phyloP scores from a whole-genome alignment of 805 yeast species.

The Starmera pachycereana region DNA sequence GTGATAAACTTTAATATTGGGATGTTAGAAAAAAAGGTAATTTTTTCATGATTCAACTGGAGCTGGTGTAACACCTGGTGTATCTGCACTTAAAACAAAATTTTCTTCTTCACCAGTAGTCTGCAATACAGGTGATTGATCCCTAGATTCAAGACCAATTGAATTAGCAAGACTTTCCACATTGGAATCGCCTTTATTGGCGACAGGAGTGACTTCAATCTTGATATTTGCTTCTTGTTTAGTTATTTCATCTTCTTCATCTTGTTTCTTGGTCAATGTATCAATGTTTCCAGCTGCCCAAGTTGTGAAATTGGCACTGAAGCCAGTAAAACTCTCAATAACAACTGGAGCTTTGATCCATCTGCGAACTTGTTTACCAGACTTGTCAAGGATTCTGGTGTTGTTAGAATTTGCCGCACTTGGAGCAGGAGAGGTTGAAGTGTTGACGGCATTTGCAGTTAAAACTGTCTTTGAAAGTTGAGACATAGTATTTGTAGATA shows the following conservation, averaged over 20 bases:
- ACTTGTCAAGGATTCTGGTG: slow-evolving; percentile 28
- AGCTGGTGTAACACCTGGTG: slow-evolving; percentile 10
- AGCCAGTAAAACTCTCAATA: slow-evolving; percentile 36
- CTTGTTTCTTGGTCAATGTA: background rate
- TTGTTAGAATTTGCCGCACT: background rate
- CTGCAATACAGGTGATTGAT: slow-evolving; percentile 12
- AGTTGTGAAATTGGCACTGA: slow-evolving; percentile 21
- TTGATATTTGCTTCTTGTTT: too few relatives aligned
- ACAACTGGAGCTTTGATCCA: slow-evolving; percentile 32
- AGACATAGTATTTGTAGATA: background rate
- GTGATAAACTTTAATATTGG: too few relatives aligned
- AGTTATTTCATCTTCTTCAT: slow-evolving; percentile 1
- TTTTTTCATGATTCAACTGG: background rate
- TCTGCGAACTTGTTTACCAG: slow-evolving; percentile 31
- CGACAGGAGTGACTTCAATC: too few relatives aligned
- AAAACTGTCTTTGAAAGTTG: background rate
- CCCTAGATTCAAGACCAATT: slow-evolving; percentile 11
- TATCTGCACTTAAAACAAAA: slow-evolving; percentile 9
- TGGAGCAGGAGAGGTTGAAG: background rate
- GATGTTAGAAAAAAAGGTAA: too few relatives aligned
- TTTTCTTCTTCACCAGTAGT: slow-evolving; percentile 6
- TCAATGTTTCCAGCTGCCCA: slow-evolving; percentile 27
- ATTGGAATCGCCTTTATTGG: too few relatives aligned
- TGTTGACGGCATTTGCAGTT: background rate
- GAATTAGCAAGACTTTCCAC: too few relatives aligned